Conservation (phyloP, 2,329 filamentous ascomycete species). For the Colletotrichum shisoi region DNA sequence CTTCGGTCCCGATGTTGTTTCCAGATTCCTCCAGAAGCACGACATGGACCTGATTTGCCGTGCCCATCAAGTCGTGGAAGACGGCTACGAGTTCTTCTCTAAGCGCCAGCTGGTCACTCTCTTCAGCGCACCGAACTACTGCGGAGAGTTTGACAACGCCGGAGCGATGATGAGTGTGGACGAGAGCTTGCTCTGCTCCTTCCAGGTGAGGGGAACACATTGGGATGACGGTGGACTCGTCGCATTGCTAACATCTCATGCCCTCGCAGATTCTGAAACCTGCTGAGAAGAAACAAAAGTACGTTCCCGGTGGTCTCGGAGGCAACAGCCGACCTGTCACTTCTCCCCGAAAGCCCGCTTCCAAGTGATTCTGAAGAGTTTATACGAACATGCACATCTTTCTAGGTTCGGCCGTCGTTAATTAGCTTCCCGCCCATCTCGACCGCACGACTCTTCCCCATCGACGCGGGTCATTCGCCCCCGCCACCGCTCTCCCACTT, state of each 20-base stretch:
- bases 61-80: slow-evolving; percentile 97
- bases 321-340: slow-evolving; percentile 71
- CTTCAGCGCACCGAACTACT: slow-evolving; percentile 99
- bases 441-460: slow-evolving; percentile 23
- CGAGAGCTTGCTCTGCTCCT: slow-evolving; percentile 96
- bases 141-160: slow-evolving; percentile 98
- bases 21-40: slow-evolving; percentile 96
- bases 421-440: slow-evolving; percentile 47
- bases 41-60: slow-evolving; percentile 99
- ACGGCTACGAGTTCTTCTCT: slow-evolving; percentile 99
- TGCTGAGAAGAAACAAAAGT: slow-evolving; percentile 99
- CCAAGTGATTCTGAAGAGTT: slow-evolving; percentile 73
- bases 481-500: slow-evolving; percentile 28
- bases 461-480: slow-evolving; percentile 24
- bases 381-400: slow-evolving; percentile 76
- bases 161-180: slow-evolving; percentile 99
- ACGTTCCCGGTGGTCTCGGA: slow-evolving; percentile 79
- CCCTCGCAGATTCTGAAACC: slow-evolving; percentile 87
- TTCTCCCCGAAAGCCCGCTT: slow-evolving; percentile 71
- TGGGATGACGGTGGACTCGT: background rate
- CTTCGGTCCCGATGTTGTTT: slow-evolving; percentile 96
- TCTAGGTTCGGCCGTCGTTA: slow-evolving; percentile 98
- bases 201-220: slow-evolving; percentile 73
- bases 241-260: slow-evolving; percentile 28
- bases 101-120: slow-evolving; percentile 97